phyloP scores from a whole-genome alignment of 345 rosid genomes.

The Arabidopsis thaliana region TAIR10.1 NC_003075.7:10066501-10067000 shows the following conservation, averaged over 20 bases:
- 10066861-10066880: conserved; percentile 58
- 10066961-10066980: conserved; percentile 52
- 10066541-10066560: conserved; percentile 38
- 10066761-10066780: conserved; percentile 56
- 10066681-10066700: not conserved
- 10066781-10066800: conserved; percentile 56
- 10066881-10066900: conserved; percentile 63
- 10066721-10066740: conserved; percentile 14
- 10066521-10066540: conserved; percentile 52
- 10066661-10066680: not conserved
- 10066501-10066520: conserved; percentile 75
- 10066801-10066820: conserved; percentile 56
- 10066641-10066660: conserved; percentile 51
- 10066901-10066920: conserved; percentile 57
- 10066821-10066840: conserved; percentile 61
- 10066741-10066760: conserved; percentile 69
- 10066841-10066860: conserved; percentile 72
- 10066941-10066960: conserved; percentile 59
- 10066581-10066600: conserved; percentile 59
- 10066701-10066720: not conserved
- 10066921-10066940: conserved; percentile 65
- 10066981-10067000: not conserved
- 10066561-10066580: conserved; percentile 60
- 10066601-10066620: conserved; percentile 45
- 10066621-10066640: conserved; percentile 54